These are phyloP conservation scores for Tolypocladium tundrense DNA, from an alignment of 2,329 filamentous ascomycete species.

Conservation along the genomic window DNA sequence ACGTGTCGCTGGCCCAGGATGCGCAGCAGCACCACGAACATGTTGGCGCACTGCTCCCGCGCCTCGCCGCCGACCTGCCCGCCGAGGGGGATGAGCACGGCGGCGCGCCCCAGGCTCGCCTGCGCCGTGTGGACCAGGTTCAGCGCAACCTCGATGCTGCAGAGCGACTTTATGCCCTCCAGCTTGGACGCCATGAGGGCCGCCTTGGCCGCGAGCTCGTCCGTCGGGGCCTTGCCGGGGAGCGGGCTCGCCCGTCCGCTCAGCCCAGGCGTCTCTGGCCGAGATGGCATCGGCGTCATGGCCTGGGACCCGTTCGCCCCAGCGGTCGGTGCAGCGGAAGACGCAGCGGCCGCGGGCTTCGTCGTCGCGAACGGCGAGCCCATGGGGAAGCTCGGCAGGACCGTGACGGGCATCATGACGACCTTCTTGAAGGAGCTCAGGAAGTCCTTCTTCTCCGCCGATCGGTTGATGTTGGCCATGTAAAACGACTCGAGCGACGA, in stretches of 20 bases:
- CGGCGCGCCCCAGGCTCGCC: slow-evolving; percentile 72
- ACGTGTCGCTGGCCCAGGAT: slow-evolving; percentile 81
- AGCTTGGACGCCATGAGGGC: slow-evolving; percentile 91
- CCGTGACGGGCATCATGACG: slow-evolving; percentile 97
- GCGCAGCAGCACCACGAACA: slow-evolving; percentile 77
- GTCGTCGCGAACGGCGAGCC: slow-evolving; percentile 45
- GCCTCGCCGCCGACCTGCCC: slow-evolving; percentile 75
- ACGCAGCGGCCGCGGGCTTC: slow-evolving; percentile 20
- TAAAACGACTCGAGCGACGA: slow-evolving; percentile 85
- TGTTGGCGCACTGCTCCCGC: slow-evolving; percentile 76
- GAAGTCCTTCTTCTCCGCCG: slow-evolving; percentile 94
- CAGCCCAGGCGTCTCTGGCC: slow-evolving; percentile 38
- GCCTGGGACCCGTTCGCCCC: slow-evolving; percentile 16
- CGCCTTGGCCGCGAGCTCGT: slow-evolving; percentile 92
- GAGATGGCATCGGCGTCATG: slow-evolving; percentile 29
- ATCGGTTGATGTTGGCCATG: slow-evolving; percentile 90
- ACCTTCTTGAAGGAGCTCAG: slow-evolving; percentile 96
- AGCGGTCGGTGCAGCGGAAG: background rate
- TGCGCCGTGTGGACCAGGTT: slow-evolving; percentile 85
- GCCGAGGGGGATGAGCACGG: slow-evolving; percentile 70
- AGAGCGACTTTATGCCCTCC: slow-evolving; percentile 88
- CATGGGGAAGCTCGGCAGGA: slow-evolving; percentile 59
- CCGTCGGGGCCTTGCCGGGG: slow-evolving; percentile 61
- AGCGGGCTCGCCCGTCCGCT: slow-evolving; percentile 31
- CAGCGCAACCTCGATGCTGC: slow-evolving; percentile 91